Percentiles rank a stretch among this genome's conserved stretches.
Conservation (phyloP, 352 stramenopile genomes). For the Phytopythium ostracodes region DNA sequence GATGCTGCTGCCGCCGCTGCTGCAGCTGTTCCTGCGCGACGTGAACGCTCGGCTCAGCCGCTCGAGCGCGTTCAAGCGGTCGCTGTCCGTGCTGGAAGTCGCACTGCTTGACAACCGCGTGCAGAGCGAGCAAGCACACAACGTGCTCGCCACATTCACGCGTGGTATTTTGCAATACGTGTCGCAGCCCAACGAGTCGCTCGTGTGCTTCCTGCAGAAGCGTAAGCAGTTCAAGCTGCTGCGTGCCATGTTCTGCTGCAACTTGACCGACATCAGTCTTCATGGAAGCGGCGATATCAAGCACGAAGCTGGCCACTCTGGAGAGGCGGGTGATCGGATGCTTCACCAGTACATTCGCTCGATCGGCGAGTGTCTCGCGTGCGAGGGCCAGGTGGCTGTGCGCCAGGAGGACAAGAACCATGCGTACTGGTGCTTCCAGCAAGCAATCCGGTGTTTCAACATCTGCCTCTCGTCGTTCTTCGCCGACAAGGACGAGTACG, state of each 20-base stretch:
- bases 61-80: conserved; percentile 46
- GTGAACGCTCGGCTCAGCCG: conserved; percentile 48
- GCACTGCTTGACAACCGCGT: conserved; percentile 34
- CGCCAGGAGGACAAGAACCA: conserved; percentile 31
- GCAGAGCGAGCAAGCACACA: conserved; percentile 50
- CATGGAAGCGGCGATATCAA: conserved; percentile 24
- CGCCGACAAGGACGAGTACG: conserved; percentile 15
- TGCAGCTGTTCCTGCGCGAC: conserved; percentile 63
- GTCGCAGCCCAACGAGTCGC: conserved; percentile 43
- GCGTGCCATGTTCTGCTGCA: conserved; percentile 64
- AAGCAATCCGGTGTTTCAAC: conserved; percentile 67
- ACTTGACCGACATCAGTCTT: conserved; percentile 53
- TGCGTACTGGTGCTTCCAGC: conserved; percentile 61
- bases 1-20: conserved; percentile 46
- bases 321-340: conserved; percentile 24
- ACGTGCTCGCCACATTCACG: conserved; percentile 47
- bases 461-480: conserved; percentile 65
- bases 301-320: conserved; percentile 9
- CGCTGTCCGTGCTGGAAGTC: conserved; percentile 37
- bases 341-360: conserved; percentile 49
- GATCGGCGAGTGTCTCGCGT: conserved; percentile 64
- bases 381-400: conserved; percentile 45
- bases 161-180: conserved; percentile 53
- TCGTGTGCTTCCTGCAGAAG: conserved; percentile 63
- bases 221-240: conserved; percentile 62